Evolutionary conservation across 768 basidiomycete species (phyloP).

Genomic region (Pholiota conissans): DNA sequence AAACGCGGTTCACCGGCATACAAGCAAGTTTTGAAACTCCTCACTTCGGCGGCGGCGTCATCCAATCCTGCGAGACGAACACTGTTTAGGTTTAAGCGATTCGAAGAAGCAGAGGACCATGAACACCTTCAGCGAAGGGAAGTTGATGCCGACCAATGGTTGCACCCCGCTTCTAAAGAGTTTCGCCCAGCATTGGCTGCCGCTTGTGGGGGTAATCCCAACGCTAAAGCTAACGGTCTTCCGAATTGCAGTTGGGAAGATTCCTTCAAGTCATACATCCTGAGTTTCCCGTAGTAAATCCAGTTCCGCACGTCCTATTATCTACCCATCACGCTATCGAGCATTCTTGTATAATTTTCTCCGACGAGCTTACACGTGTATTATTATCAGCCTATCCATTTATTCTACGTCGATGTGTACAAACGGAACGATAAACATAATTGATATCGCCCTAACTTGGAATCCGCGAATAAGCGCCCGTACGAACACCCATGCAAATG

Average conservation of each 20-base stretch:
- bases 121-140: neutral
- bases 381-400: too few relatives aligned
- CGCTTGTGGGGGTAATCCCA: conserved; percentile 45
- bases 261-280: conserved; percentile 60
- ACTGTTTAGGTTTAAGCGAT: conserved; percentile 7
- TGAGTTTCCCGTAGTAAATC: conserved; percentile 52
- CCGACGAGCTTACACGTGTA: too few relatives aligned
- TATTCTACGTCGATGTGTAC: too few relatives aligned
- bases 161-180: conserved; percentile 7
- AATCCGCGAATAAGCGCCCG: too few relatives aligned
- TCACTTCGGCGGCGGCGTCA: conserved; percentile 33
- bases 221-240: conserved; percentile 29
- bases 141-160: neutral
- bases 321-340: neutral
- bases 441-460: too few relatives aligned
- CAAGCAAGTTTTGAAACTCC: conserved; percentile 37
- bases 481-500: too few relatives aligned
- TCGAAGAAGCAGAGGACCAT: neutral
- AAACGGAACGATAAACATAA: too few relatives aligned
- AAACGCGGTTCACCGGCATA: conserved; percentile 41
- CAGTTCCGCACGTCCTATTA: neutral
- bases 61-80: conserved; percentile 7
- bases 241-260: conserved; percentile 60
- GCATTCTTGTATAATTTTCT: too few relatives aligned
- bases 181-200: conserved; percentile 8